These are phyloP conservation scores for Sporormia fimetaria DNA, from an alignment of 495 filamentous ascomycete species.

Conservation along the genomic window DNA sequence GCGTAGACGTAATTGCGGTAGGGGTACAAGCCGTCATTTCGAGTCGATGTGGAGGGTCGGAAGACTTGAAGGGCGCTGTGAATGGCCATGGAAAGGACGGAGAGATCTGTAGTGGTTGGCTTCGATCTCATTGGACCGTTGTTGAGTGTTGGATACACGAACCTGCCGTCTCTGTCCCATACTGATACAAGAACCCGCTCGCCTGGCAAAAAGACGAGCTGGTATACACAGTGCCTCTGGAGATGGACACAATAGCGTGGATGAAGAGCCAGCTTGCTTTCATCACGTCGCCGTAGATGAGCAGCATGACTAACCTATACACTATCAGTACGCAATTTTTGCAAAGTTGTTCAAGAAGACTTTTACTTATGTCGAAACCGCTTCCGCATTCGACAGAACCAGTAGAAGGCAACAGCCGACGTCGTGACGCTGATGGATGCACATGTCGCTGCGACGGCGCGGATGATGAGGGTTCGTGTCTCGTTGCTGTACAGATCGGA, in stretches of 20 bases:
- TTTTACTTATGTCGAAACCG: slow-evolving; percentile 60
- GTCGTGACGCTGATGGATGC: slow-evolving; percentile 44
- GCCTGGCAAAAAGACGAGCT: slow-evolving; percentile 51
- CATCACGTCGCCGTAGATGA: slow-evolving; percentile 57
- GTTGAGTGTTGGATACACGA: slow-evolving; percentile 9
- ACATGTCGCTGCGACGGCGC: slow-evolving; percentile 26
- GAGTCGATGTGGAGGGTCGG: slow-evolving; percentile 34
- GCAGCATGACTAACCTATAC: slow-evolving; percentile 36
- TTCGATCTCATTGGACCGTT: not conserved
- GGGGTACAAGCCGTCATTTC: slow-evolving; percentile 52
- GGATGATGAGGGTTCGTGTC: slow-evolving; percentile 22
- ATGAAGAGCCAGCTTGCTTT: slow-evolving; percentile 56
- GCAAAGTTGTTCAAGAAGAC: not conserved
- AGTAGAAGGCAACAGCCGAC: slow-evolving; percentile 47
- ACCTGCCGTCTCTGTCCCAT: slow-evolving; percentile 57
- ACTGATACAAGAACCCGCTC: slow-evolving; percentile 51
- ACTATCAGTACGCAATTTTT: not conserved
- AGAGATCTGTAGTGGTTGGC: slow-evolving; percentile 43
- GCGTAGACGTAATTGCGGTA: slow-evolving; percentile 47
- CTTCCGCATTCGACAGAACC: slow-evolving; percentile 63
- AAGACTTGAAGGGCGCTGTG: slow-evolving; percentile 62
- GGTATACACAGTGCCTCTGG: slow-evolving; percentile 36
- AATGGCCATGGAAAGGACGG: slow-evolving; percentile 57
- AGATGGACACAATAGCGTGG: slow-evolving; percentile 45
- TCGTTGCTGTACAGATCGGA: slow-evolving; percentile 12